Conservation (phyloP, 495 filamentous ascomycete genomes). For the Tetracladium setigerum region DNA sequence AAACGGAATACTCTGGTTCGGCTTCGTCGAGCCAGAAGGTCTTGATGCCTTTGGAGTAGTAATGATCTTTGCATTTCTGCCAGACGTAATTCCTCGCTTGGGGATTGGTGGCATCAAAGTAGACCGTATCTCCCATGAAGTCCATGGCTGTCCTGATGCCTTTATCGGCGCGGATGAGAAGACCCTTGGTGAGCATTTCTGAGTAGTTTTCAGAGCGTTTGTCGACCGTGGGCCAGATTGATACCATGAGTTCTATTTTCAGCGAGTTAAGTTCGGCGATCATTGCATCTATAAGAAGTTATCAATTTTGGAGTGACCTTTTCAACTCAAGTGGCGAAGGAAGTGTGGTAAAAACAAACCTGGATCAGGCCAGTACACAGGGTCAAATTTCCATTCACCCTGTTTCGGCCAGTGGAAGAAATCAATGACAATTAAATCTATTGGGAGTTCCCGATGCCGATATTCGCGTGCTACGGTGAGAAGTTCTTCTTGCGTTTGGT, state of each 20-base stretch:
- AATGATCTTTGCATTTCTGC: slow-evolving; percentile 44
- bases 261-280: slow-evolving; percentile 43
- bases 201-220: slow-evolving; percentile 40
- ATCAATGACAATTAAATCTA: slow-evolving; percentile 52
- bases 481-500: slow-evolving; percentile 51
- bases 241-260: slow-evolving; percentile 51
- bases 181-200: slow-evolving; percentile 46
- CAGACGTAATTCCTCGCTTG: slow-evolving; percentile 44
- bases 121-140: slow-evolving; percentile 42
- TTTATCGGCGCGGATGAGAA: slow-evolving; percentile 45
- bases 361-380: slow-evolving; percentile 49
- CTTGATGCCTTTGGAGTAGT: slow-evolving; percentile 48
- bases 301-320: background rate
- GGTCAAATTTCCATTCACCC: slow-evolving; percentile 52
- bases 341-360: slow-evolving; percentile 25
- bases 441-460: slow-evolving; percentile 36
- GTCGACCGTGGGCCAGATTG: slow-evolving; percentile 53
- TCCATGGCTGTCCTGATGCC: slow-evolving; percentile 45
- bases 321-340: background rate
- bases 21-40: slow-evolving; percentile 57
- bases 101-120: slow-evolving; percentile 50
- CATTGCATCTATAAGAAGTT: slow-evolving; percentile 35
- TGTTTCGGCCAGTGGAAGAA: slow-evolving; percentile 57
- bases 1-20: slow-evolving; percentile 49
- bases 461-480: slow-evolving; percentile 47